phyloP scores from a whole-genome alignment of 331 rosid species.

The Erythrophleum ivorense region DNA sequence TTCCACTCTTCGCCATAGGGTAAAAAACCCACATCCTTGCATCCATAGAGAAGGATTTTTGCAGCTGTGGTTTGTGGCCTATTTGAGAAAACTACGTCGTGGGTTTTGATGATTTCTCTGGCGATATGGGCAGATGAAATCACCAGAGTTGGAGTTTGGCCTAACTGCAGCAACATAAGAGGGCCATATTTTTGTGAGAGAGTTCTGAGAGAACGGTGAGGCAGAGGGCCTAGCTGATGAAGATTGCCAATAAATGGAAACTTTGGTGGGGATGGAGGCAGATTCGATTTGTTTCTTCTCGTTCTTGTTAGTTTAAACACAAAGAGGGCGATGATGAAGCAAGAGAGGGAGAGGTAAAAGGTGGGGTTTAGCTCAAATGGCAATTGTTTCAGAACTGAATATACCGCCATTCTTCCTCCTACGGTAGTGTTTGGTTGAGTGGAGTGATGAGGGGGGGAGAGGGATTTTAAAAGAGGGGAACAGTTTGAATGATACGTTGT shows the following conservation, averaged over 20 bases:
- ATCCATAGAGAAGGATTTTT: conserved; percentile 42
- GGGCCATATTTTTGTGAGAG: conserved; percentile 42
- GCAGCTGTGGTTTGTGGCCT: conserved; percentile 43
- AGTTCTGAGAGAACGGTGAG: conserved; percentile 31
- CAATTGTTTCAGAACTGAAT: background rate
- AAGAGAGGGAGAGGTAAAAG: background rate
- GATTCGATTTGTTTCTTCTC: background rate
- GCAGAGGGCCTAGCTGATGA: conserved; percentile 31
- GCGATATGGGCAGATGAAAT: conserved; percentile 50
- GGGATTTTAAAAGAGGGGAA: too few species aligned
- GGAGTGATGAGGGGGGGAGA: background rate
- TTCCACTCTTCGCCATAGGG: conserved; percentile 64
- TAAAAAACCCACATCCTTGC: conserved; percentile 37
- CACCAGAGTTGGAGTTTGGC: conserved; percentile 44
- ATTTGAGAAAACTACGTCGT: conserved; percentile 47
- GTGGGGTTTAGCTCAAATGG: background rate
- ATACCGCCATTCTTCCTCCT: background rate
- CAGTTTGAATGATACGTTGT: too few species aligned
- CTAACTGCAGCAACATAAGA: conserved; percentile 39
- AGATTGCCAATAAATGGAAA: background rate
- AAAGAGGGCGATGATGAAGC: background rate
- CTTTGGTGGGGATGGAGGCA: background rate
- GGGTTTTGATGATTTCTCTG: conserved; percentile 37
- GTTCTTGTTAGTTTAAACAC: background rate
- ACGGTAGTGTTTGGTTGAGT: too few species aligned